phyloP scores from a whole-genome alignment of 73 alveolate species.

The Symbiodinium natans region DNA sequence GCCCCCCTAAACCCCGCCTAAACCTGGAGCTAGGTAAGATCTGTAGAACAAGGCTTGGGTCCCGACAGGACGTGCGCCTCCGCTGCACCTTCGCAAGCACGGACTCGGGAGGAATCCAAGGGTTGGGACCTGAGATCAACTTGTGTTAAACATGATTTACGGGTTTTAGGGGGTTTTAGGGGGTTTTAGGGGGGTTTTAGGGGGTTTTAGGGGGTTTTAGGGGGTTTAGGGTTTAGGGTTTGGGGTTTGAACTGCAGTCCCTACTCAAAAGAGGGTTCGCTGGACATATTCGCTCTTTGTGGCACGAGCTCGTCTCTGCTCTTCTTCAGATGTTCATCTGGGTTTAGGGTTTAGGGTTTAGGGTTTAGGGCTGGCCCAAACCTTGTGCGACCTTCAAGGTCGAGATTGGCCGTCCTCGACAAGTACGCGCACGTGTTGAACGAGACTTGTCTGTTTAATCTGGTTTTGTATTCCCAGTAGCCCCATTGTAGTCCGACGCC shows the following conservation, averaged over 20 bases:
- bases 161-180: neutral
- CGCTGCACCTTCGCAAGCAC: conserved; percentile 93
- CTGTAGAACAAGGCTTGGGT: neutral
- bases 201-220: neutral
- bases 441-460: neutral
- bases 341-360: too few relatives aligned
- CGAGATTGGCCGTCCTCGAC: conserved; percentile 82
- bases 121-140: neutral
- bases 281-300: too few relatives aligned
- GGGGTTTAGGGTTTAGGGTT: neutral
- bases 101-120: conserved; percentile 83
- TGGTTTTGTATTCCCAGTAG: too few relatives aligned
- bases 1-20: neutral
- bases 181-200: neutral
- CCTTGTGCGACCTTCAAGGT: too few relatives aligned
- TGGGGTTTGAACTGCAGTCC: neutral
- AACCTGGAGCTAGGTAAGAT: neutral
- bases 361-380: too few relatives aligned
- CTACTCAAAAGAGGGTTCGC: too few relatives aligned
- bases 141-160: neutral
- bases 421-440: conserved; percentile 81
- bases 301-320: too few relatives aligned
- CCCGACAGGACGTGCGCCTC: conserved; percentile 67
- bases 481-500: too few relatives aligned
- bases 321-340: too few relatives aligned